Base-by-base conservation (phyloP, 116 monocot species). In the Zostera marina region DNA sequence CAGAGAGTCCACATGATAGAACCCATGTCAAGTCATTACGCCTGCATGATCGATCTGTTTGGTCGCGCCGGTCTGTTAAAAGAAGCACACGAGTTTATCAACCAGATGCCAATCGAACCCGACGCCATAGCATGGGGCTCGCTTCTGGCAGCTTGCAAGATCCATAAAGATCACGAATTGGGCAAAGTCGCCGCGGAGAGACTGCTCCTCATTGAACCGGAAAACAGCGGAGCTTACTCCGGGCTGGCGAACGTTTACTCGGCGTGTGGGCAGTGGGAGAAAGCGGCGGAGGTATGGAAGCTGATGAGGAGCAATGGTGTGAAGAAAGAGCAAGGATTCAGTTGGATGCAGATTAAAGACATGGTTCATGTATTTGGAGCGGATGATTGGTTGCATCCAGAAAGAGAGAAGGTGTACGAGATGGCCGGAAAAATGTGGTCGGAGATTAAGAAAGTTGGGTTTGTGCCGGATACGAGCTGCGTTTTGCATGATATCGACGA, bases 81-180 rank as follows among this genome's bases (percentile, higher is more conserved):
- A 23, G 90, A 78, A 10, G 90, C 90, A 54, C 76, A 79, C 65
- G 26, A 49, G 22, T 76, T 72, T 21, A 24, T 79, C 32, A 60
- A 72, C 0, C 69, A 57, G 8, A 88, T 94, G 94, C 88, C 85
- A 3, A 52, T 76, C 22, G 73, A 84, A 45, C 88, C 85, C 2
- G 85, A 94, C 72, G 71, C 68, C 39, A 72, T 84, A 48, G 81
- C 81, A 19, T 94, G 94, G 94, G 94, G 94, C 16, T 74, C 88
- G 7, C 79, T 94, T 55, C 73, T 88, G 5, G 64, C 81, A 60
- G 81, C 88, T 39, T 94, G 82, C 53, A 85, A 54, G 46, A 77
- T 88, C 41, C 77, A 88, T 56, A 88, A 81, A 58, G 77, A 88
- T 68, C 73, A 74, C 16, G 66, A 88, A 13, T 52, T 94, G 44